Percentiles rank a stretch among this genome's conserved stretches.
These are phyloP conservation scores for Cladosporium sp. DNA, from an alignment of 2,329 filamentous ascomycete genomes.

Conservation along the genomic window DNA sequence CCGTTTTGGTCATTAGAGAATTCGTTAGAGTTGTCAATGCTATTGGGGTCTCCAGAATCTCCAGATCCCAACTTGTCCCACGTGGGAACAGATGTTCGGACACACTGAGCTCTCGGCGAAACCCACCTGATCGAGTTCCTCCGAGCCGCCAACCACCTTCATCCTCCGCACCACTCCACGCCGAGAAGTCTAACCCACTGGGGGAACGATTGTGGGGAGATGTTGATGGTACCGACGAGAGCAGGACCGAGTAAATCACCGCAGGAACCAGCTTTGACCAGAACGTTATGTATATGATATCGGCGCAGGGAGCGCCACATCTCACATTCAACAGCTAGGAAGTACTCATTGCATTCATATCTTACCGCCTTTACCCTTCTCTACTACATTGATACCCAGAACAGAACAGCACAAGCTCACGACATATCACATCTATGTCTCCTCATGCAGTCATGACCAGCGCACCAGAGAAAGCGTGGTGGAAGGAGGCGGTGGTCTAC, in stretches of 20 bases:
- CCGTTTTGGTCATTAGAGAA: too few relatives aligned
- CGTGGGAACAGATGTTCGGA: neutral
- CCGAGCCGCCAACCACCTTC: neutral
- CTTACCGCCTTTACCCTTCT: neutral
- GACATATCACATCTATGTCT: neutral
- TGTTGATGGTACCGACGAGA: neutral
- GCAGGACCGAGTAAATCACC: neutral
- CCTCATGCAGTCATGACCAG: conserved; percentile 8
- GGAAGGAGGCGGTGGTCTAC: conserved; percentile 44
- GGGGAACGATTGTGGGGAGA: conserved; percentile 4
- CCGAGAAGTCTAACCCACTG: conserved; percentile 4
- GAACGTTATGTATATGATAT: neutral
- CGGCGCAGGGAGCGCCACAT: neutral
- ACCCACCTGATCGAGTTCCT: neutral
- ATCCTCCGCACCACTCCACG: neutral
- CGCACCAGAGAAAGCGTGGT: conserved; percentile 32
- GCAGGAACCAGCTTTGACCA: neutral
- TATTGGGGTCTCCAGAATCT: neutral
- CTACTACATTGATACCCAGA: neutral
- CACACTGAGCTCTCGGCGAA: neutral
- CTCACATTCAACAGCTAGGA: neutral
- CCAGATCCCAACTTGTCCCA: neutral
- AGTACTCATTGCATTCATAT: neutral
- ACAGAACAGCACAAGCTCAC: neutral
- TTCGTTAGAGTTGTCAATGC: too few relatives aligned